Evolutionary conservation across 148 eudicot genomes (phyloP).

Genomic region (Agrostemma githago): DNA sequence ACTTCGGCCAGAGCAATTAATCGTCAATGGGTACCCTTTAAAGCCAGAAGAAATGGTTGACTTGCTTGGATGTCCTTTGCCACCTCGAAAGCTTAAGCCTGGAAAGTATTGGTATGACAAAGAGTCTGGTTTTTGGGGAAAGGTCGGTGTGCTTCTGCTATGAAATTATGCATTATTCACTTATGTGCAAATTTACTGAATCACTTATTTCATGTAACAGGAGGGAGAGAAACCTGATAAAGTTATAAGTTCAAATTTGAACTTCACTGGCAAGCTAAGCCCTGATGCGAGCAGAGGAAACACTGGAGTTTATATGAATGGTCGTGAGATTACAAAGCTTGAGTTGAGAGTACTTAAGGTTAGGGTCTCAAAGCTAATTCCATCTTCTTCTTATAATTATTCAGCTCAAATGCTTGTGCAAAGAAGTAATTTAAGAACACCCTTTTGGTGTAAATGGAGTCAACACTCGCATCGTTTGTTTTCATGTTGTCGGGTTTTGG

Average conservation of each 20-base stretch:
- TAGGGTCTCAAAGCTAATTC: constrained; percentile 9
- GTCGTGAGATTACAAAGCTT: constrained; percentile 90
- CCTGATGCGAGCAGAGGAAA: constrained; percentile 85
- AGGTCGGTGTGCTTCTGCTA: constrained; percentile 39
- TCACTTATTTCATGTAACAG: constrained; percentile 42
- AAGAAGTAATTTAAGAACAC: background rate
- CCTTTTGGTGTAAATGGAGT: background rate
- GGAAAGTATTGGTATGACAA: constrained; percentile 96
- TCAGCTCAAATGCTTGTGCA: background rate
- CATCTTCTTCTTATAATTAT: background rate
- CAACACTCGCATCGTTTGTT: background rate
- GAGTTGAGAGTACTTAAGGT: constrained; percentile 88
- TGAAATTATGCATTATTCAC: background rate
- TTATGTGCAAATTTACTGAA: constrained; percentile 7
- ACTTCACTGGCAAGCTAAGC: constrained; percentile 76
- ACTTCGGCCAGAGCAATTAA: constrained; percentile 89
- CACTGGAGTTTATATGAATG: constrained; percentile 90
- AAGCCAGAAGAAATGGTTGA: constrained; percentile 96
- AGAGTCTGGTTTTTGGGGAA: constrained; percentile 96
- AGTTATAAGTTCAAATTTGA: constrained; percentile 79
- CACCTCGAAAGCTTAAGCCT: constrained; percentile 82
- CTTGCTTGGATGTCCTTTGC: constrained; percentile 76
- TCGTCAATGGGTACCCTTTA: constrained; percentile 72
- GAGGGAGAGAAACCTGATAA: constrained; percentile 92
- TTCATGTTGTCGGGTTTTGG: background rate